Percentiles rank a stretch among this genome's conserved stretches.
Evolutionary conservation across 2,329 filamentous ascomycete genomes (phyloP).

Genomic region (Byssochlamys sp.): DNA sequence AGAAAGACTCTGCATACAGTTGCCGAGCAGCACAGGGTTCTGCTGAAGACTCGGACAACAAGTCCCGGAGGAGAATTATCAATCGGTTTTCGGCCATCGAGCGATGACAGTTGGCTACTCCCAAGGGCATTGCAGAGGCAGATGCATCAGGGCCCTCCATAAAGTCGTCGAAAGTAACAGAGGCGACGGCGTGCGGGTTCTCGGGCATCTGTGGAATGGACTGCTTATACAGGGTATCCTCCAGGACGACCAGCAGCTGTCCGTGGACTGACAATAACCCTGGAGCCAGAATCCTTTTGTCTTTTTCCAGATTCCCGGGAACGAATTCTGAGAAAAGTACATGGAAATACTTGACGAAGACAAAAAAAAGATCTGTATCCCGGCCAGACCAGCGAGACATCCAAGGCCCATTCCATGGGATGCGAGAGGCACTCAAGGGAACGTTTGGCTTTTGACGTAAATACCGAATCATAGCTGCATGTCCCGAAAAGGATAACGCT

Average conservation of each 20-base stretch:
- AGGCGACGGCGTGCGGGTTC: constrained; percentile 37
- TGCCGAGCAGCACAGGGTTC: constrained; percentile 49
- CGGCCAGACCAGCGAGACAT: constrained; percentile 73
- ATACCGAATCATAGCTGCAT: constrained; percentile 50
- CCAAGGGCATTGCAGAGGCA: constrained; percentile 52
- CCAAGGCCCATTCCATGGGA: constrained; percentile 83
- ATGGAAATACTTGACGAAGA: constrained; percentile 82
- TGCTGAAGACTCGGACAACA: constrained; percentile 55
- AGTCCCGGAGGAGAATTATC: constrained; percentile 70
- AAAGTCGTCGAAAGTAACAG: constrained; percentile 58
- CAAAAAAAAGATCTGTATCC: constrained; percentile 82
- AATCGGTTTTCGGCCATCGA: constrained; percentile 83
- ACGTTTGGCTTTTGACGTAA: constrained; percentile 58
- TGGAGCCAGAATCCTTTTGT: constrained; percentile 58
- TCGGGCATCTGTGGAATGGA: constrained; percentile 37
- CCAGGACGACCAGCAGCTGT: constrained; percentile 67
- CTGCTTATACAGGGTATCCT: constrained; percentile 74
- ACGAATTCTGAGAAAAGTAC: constrained; percentile 66
- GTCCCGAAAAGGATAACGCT: constrained; percentile 51
- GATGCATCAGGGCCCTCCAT: constrained; percentile 58
- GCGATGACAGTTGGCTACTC: constrained; percentile 60
- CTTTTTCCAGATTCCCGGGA: constrained; percentile 44
- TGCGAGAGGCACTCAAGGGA: constrained; percentile 58
- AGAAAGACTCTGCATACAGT: constrained; percentile 68
- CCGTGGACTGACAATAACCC: constrained; percentile 72